phyloP scores from a whole-genome alignment of 2,329 filamentous ascomycete species.

The Pyrenophora graminea region DNA sequence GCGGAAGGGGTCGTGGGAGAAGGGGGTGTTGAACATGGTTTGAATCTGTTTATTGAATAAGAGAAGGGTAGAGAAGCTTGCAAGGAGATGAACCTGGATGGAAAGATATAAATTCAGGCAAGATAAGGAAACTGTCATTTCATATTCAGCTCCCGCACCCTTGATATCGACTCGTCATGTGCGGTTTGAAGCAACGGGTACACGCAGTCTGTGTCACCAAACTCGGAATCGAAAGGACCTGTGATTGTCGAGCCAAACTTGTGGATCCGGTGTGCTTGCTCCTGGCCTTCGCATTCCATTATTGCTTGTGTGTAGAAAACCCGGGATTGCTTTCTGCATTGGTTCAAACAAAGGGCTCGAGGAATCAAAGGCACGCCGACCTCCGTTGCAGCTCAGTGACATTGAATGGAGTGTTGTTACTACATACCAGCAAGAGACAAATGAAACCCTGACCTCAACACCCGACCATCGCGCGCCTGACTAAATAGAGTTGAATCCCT shows the following conservation, averaged over 20 bases:
- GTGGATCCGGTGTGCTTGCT: too few relatives aligned
- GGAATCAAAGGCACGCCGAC: not conserved
- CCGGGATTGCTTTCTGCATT: not conserved
- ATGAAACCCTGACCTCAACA: constrained; percentile 30
- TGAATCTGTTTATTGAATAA: too few relatives aligned
- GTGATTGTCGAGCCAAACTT: constrained; percentile 3
- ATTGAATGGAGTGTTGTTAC: constrained; percentile 22
- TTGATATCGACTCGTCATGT: not conserved
- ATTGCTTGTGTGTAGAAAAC: not conserved
- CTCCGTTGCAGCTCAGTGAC: constrained; percentile 8
- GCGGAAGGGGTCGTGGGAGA: constrained; percentile 6
- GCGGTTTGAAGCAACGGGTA: constrained; percentile 5
- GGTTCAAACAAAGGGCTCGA: not conserved
- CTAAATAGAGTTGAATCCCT: constrained; percentile 26
- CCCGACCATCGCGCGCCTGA: constrained; percentile 32
- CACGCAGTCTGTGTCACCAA: constrained; percentile 2
- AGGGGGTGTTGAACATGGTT: constrained; percentile 7
- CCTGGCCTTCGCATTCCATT: too few relatives aligned
- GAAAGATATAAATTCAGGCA: too few relatives aligned
- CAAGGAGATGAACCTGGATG: not conserved
- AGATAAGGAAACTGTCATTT: not conserved
- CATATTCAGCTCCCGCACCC: not conserved
- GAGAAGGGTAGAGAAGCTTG: not conserved
- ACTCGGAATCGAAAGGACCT: constrained; percentile 1
- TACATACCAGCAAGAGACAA: constrained; percentile 32